phyloP scores from a whole-genome alignment of 2,329 filamentous ascomycete genomes.

The Apiospora sp. region DNA sequence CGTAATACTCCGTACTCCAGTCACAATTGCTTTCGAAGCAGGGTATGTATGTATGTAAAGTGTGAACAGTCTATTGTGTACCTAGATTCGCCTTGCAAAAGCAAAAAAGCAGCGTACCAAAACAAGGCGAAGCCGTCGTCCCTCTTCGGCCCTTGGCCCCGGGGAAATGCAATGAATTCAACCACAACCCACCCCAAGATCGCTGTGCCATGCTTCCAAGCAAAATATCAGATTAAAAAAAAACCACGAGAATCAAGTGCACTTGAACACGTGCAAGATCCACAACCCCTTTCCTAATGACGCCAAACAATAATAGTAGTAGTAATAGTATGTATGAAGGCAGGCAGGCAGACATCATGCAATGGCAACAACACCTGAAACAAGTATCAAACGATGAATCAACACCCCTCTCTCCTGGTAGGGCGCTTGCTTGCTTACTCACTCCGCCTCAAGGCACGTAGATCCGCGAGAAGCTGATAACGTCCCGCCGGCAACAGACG shows the following conservation, averaged over 20 bases:
- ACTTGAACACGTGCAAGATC: neutral
- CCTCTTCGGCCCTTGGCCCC: neutral
- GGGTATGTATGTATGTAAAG: neutral
- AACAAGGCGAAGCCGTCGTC: neutral
- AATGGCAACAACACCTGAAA: neutral
- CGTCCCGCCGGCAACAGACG: constrained; percentile 89
- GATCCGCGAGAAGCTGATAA: constrained; percentile 87
- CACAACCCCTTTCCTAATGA: neutral
- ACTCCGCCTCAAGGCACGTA: constrained; percentile 73
- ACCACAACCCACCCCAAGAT: neutral
- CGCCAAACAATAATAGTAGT: neutral
- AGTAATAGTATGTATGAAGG: neutral
- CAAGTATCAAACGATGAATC: neutral
- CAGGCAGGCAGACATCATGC: neutral
- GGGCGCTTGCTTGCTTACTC: neutral
- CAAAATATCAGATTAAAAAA: neutral
- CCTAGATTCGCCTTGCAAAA: neutral
- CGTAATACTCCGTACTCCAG: too few relatives aligned
- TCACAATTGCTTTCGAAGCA: neutral
- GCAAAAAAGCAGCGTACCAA: neutral
- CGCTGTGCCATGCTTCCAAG: constrained; percentile 3
- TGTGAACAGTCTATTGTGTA: neutral
- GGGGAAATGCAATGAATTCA: neutral
- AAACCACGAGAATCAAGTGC: neutral
- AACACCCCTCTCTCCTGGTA: neutral